Percentiles rank a stretch among this genome's conserved stretches.
phyloP scores from a whole-genome alignment of 495 filamentous ascomycete genomes.

The Xylaria telfairii region DNA sequence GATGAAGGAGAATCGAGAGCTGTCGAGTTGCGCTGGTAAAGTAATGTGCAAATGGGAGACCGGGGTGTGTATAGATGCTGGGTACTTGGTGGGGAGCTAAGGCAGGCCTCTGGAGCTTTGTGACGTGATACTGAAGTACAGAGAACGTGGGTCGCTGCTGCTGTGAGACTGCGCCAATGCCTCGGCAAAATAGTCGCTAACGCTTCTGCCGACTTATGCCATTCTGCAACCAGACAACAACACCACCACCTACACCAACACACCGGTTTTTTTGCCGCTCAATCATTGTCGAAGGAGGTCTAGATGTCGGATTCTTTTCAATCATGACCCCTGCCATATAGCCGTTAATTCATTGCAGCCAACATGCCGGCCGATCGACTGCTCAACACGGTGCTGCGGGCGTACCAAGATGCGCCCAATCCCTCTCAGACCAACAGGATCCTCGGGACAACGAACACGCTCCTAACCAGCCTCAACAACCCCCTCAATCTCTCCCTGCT shows the following conservation, averaged over 20 bases:
- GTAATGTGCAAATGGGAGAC: background rate
- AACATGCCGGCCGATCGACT: constrained; percentile 58
- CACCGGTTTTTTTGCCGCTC: background rate
- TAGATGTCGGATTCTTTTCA: no score
- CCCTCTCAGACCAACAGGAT: constrained; percentile 61
- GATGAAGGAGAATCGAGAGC: background rate
- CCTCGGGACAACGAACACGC: constrained; percentile 78
- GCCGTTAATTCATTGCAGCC: background rate
- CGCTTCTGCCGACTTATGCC: background rate
- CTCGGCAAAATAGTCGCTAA: constrained; percentile 6
- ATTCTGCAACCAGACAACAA: background rate
- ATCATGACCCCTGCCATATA: constrained; percentile 13
- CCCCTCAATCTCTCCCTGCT: constrained; percentile 90
- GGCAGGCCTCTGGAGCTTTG: background rate
- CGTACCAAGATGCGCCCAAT: constrained; percentile 58
- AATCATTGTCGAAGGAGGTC: background rate
- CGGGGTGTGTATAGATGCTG: background rate
- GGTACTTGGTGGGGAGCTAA: background rate
- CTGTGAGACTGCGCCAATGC: background rate
- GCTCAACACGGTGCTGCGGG: constrained; percentile 55
- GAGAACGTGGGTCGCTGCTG: background rate
- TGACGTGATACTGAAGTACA: background rate
- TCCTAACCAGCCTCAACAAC: constrained; percentile 84
- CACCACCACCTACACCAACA: background rate
- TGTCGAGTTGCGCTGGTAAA: background rate